Conservation (phyloP, 257 asterid species). For the Penstemon davidsonii region DNA sequence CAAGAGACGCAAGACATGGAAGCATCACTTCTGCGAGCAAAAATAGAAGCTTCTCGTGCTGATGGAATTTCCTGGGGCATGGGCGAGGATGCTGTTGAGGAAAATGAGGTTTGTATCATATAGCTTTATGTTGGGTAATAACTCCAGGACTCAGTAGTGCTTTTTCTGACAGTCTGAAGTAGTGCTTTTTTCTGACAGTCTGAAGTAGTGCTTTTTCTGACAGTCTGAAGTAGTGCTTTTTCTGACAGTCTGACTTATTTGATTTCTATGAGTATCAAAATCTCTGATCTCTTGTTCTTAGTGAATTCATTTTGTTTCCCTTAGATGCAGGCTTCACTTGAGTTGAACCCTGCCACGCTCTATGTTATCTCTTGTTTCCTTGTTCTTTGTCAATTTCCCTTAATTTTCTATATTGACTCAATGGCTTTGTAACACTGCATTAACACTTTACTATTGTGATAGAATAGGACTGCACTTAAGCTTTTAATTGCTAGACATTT, state of each 20-base stretch:
- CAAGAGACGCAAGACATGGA: constrained; percentile 88
- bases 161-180: neutral
- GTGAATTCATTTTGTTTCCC: constrained; percentile 14
- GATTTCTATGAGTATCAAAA: neutral
- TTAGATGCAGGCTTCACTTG: constrained; percentile 16
- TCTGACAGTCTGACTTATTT: neutral
- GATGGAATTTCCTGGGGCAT: constrained; percentile 99
- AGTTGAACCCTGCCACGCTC: neutral
- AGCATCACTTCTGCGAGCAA: constrained; percentile 88
- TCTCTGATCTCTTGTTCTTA: constrained; percentile 3
- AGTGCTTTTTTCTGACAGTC: too few relatives aligned
- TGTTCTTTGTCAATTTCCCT: neutral
- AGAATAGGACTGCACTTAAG: neutral
- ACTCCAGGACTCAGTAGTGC: constrained; percentile 9
- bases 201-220: neutral
- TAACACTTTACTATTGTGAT: neutral
- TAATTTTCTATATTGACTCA: constrained; percentile 4
- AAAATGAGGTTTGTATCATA: constrained; percentile 65
- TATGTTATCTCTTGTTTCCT: neutral
- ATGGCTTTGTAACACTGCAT: neutral
- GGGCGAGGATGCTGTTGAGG: constrained; percentile 96
- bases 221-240: too few relatives aligned
- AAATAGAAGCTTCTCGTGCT: constrained; percentile 78
- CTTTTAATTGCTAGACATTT: neutral
- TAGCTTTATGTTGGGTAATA: constrained; percentile 9